phyloP scores from a whole-genome alignment of 345 rosid genomes.

The Heritiera fomes region DNA sequence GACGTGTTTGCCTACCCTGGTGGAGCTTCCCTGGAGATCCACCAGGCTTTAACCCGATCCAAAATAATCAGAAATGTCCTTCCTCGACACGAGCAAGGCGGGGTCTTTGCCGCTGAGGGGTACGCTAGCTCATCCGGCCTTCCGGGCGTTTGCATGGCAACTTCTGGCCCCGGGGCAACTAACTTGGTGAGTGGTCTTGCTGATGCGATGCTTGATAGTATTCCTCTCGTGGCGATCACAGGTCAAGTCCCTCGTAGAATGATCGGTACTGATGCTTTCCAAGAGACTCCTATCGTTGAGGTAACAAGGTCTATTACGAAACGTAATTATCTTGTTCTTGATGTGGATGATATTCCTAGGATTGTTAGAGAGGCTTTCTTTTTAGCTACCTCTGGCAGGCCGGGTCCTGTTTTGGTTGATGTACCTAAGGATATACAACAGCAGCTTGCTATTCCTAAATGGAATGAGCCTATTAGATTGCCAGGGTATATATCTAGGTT shows the following conservation, averaged over 20 bases:
- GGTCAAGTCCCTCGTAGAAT: conserved; percentile 94
- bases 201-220: conserved; percentile 82
- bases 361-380: conserved; percentile 77
- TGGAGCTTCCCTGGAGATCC: conserved; percentile 97
- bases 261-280: conserved; percentile 94
- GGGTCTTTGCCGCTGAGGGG: conserved; percentile 88
- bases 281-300: conserved; percentile 90
- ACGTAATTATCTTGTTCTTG: conserved; percentile 81
- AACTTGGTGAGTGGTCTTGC: conserved; percentile 86
- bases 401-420: conserved; percentile 89
- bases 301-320: conserved; percentile 83
- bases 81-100: conserved; percentile 97
- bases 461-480: conserved; percentile 57
- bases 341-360: conserved; percentile 88
- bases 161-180: conserved; percentile 93
- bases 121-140: conserved; percentile 80
- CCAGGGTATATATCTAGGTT: conserved; percentile 74
- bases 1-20: conserved; percentile 90
- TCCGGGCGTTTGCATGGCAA: conserved; percentile 89
- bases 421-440: conserved; percentile 93
- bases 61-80: conserved; percentile 69
- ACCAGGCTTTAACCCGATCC: conserved; percentile 91
- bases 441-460: conserved; percentile 73
- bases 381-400: conserved; percentile 78
- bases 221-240: conserved; percentile 83